Conservation (phyloP, 345 rosid genomes). For the Corchorus capsularis region DNA sequence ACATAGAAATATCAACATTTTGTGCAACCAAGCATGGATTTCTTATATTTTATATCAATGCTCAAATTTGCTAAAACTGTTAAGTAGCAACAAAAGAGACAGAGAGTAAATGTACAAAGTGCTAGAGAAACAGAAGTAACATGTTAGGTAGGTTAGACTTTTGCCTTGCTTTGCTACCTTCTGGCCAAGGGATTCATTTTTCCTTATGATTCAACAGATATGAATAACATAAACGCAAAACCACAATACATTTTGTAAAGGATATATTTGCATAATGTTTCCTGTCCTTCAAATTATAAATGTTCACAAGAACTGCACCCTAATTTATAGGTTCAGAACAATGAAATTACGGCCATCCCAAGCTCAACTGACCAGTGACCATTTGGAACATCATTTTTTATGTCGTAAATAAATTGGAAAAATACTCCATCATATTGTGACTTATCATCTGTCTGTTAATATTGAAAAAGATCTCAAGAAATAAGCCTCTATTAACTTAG, state of each 20-base stretch:
- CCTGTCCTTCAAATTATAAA: not conserved
- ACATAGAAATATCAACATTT: not conserved
- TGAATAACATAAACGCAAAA: not conserved
- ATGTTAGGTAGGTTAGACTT: not conserved
- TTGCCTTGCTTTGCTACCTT: not conserved
- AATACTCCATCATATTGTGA: not conserved
- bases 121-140: not conserved
- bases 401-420: not conserved
- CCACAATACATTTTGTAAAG: not conserved
- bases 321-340: not conserved
- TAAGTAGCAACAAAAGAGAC: not conserved
- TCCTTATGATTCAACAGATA: not conserved
- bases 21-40: not conserved
- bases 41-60: not conserved
- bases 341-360: not conserved
- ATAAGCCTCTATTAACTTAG: not conserved
- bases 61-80: not conserved
- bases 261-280: not conserved
- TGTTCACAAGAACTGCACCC: not conserved
- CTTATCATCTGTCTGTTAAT: not conserved
- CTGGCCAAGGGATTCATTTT: not conserved
- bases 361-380: not conserved
- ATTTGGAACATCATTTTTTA: not conserved
- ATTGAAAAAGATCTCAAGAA: not conserved
- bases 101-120: not conserved